Percentiles rank a stretch among this genome's conserved stretches.
Evolutionary conservation across 257 asterid genomes (phyloP).

Genomic region (Fraxinus pennsylvanica): DNA sequence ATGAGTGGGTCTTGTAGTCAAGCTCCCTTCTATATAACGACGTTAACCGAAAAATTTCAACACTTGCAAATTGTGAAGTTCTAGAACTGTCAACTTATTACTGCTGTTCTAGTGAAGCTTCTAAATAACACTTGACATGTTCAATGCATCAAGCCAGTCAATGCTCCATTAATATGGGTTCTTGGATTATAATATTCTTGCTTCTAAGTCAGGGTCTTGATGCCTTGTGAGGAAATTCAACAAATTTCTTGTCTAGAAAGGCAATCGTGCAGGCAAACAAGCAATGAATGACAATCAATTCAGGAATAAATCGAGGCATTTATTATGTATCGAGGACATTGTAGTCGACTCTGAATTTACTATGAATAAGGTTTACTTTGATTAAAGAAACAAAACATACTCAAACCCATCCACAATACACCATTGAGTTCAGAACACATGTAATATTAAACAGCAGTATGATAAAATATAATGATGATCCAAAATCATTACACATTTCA

Average conservation of each 20-base stretch:
- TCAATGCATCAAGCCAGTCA: slow-evolving; percentile 11
- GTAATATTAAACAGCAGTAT: background rate
- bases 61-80: background rate
- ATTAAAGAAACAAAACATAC: background rate
- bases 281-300: background rate
- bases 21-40: no score
- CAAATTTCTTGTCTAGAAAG: background rate
- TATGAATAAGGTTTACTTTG: background rate
- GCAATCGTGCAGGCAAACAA: slow-evolving; percentile 22
- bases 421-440: background rate
- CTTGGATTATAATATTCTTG: background rate
- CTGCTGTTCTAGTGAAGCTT: background rate
- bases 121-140: background rate
- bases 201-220: no score
- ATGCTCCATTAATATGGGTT: background rate
- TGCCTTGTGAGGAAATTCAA: background rate
- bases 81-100: background rate
- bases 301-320: background rate
- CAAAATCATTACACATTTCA: slow-evolving; percentile 30
- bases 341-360: background rate
- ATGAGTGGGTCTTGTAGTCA: no score
- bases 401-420: background rate
- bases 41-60: background rate
- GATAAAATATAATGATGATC: background rate
- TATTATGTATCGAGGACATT: no score